Base-by-base conservation (phyloP, 805 yeast species). In the Yarrowia osloensis region DNA sequence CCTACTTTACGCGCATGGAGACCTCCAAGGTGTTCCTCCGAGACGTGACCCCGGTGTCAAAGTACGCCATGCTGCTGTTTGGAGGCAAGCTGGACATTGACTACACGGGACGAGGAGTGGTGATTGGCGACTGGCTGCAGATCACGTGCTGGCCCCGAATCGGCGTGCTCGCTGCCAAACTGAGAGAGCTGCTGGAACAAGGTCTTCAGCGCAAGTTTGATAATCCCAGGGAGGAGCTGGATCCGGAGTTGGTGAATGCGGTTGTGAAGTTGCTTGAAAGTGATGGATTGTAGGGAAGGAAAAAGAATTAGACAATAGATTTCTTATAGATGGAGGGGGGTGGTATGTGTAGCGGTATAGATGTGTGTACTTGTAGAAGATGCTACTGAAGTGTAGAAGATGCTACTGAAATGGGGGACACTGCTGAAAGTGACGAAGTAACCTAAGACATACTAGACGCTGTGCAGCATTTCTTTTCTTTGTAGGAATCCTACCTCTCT, bases 91-190 rank as follows among this genome's bases (percentile, higher is more conserved):
- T 83, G 0, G 73, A 76, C 6, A 83, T 84, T 1, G 81, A 79
- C 46, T 82, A 86, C 4, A 84, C 92, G 0, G 96, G 97, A 0
- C 70, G 74, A 13, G 98, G 98, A 24, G 84, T 95, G 39, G 86
- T 91, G 9, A 78, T 94, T 67, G 97, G 91, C 71, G 82, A 83
- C n/a, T 93, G 98, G 98, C 77, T 91, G 37, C 96, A 97, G 0
- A 82, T 94, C 13, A 82, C 90, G 69, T 91, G 97, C 0, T 94
- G 98, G 98, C 89, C 97, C 70, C 90, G 95, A 70, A 91, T 93
- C 72, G 98, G 93, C 1, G 97, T 94, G 1, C 78, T 94, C 55
- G 82, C 93, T 33, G 89, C 90, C 68, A 85, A 88, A 68, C 77
- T 94, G 67, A 80, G 96, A 71, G 73, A 77, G 12, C 74, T 91